Percentiles rank a stretch among this genome's conserved stretches.
Conservation (phyloP, 208 protist genomes). For the Borovskyia barvae region DNA sequence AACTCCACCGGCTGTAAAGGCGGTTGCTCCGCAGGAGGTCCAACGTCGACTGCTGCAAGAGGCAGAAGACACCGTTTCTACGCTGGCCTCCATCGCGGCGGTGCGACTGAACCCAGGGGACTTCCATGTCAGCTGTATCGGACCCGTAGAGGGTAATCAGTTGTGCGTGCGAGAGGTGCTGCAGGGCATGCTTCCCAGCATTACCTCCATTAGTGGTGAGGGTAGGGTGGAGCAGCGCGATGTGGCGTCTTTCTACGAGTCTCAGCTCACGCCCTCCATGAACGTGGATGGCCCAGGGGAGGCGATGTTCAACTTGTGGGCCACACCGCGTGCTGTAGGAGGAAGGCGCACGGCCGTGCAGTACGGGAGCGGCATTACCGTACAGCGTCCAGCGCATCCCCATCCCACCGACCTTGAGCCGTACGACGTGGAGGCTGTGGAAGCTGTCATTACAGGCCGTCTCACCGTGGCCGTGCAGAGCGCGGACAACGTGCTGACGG, state of each 20-base stretch:
- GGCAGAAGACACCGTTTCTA: conserved; percentile 25
- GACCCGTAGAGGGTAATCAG: conserved; percentile 52
- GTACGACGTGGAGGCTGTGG: conserved; percentile 22
- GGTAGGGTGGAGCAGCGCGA: conserved; percentile 33
- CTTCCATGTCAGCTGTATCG: conserved; percentile 78
- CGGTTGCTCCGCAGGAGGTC: not conserved
- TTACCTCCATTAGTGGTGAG: conserved; percentile 30
- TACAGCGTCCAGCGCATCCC: conserved; percentile 25
- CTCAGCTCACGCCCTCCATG: conserved; percentile 54
- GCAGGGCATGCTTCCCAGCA: conserved; percentile 50
- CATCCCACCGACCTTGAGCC: conserved; percentile 21
- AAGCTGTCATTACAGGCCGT: conserved; percentile 71
- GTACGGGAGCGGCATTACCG: conserved; percentile 37
- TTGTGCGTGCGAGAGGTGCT: conserved; percentile 61
- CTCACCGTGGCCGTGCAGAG: conserved; percentile 59
- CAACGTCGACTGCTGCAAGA: conserved; percentile 1
- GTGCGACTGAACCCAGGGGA: conserved; percentile 68
- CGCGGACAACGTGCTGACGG: conserved; percentile 55
- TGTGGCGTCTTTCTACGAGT: conserved; percentile 55
- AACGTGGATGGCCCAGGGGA: conserved; percentile 61
- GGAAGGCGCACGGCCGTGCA: conserved; percentile 32
- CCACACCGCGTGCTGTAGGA: conserved; percentile 33
- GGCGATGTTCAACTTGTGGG: conserved; percentile 76
- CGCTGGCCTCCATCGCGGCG: conserved; percentile 32
- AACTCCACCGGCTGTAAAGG: not conserved